These are phyloP conservation scores for Globisporangium cystogenes DNA, from an alignment of 352 stramenopile genomes.

Conservation along the genomic window DNA sequence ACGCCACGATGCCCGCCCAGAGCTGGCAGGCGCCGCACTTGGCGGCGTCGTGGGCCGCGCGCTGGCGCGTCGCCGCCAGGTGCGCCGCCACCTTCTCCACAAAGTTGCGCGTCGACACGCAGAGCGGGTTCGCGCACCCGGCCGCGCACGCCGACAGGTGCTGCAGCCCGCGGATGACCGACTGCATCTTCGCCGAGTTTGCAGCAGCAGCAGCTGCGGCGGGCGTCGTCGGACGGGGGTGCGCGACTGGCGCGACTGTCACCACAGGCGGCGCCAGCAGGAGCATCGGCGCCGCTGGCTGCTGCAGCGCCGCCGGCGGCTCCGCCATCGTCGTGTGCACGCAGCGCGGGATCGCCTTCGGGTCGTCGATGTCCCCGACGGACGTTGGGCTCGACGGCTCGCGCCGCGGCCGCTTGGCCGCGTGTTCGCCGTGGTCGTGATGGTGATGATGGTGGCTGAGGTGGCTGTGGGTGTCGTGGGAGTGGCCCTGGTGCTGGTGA, in stretches of 20 bases:
- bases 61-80: conserved; percentile 17
- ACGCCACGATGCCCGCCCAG: conserved; percentile 36
- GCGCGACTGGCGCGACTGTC: background rate
- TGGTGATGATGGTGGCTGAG: conserved; percentile 9
- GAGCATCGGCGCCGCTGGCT: conserved; percentile 2
- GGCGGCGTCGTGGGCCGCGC: conserved; percentile 19
- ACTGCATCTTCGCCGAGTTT: conserved; percentile 48
- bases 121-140: conserved; percentile 46
- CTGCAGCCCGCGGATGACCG: conserved; percentile 41
- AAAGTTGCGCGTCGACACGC: conserved; percentile 47
- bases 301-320: conserved; percentile 4
- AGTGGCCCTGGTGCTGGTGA: background rate
- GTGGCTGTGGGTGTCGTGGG: background rate
- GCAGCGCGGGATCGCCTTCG: conserved; percentile 11
- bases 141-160: conserved; percentile 32
- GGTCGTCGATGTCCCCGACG: conserved; percentile 31
- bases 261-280: background rate
- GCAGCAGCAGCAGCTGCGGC: conserved; percentile 9
- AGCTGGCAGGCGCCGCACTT: conserved; percentile 58
- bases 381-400: conserved; percentile 40
- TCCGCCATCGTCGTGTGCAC: conserved; percentile 11
- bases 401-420: conserved; percentile 24
- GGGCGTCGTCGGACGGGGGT: background rate
- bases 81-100: conserved; percentile 45
- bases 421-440: conserved; percentile 7